phyloP scores from a whole-genome alignment of 1,284 basidiomycete genomes.

The Puccinia polysora region DNA sequence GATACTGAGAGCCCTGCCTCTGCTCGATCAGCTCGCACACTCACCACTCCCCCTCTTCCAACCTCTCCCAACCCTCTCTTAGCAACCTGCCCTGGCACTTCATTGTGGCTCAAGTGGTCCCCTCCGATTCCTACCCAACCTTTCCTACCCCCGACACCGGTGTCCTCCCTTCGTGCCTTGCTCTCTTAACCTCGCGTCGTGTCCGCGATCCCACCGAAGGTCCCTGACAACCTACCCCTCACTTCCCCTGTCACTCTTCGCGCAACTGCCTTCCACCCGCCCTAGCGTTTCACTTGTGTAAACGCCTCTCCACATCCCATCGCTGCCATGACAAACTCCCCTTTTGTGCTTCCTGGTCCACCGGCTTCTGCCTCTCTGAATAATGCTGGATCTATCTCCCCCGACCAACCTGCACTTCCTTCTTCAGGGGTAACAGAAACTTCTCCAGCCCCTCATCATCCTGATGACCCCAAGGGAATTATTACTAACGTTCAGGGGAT shows the following conservation, averaged over 20 bases:
- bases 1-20: no score
- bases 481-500: constrained; percentile 53
- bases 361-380: constrained; percentile 34
- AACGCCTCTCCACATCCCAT: not conserved
- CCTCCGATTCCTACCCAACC: not conserved
- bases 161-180: not conserved
- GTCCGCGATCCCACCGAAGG: not conserved
- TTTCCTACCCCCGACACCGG: not conserved
- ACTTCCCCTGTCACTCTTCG: not conserved
- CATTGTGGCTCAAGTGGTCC: constrained; percentile 36
- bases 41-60: not conserved
- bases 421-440: constrained; percentile 34
- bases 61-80: not conserved
- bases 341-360: constrained; percentile 39
- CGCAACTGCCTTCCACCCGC: not conserved
- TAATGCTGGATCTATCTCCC: constrained; percentile 23
- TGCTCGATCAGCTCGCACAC: not conserved
- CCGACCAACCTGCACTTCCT: constrained; percentile 23
- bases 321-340: constrained; percentile 24
- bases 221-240: not conserved
- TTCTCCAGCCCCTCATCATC: constrained; percentile 35
- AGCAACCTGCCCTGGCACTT: constrained; percentile 43
- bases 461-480: constrained; percentile 45
- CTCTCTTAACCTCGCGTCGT: not conserved
- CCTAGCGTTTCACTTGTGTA: not conserved